Base-by-base conservation (phyloP, 441 rosid genomes). In the Gossypium schwendimanii region DNA sequence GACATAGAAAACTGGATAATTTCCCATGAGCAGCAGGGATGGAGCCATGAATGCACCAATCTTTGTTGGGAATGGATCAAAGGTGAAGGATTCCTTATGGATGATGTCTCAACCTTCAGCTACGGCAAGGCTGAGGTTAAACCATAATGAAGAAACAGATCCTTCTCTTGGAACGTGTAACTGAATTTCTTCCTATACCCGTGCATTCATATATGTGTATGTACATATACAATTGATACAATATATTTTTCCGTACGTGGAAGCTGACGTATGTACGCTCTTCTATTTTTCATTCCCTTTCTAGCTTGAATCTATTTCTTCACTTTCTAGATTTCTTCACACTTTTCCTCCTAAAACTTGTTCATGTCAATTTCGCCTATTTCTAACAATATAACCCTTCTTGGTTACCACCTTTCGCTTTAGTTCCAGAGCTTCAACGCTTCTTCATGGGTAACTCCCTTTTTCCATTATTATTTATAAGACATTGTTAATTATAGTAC, bases 1-100 rank as follows among this genome's bases (percentile, higher is more conserved):
- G 69, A 44, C 11, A 63, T 2, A n/a, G 57, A 66, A 66, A 47
- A 66, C 21, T 24, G 23, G 70, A 66, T 24, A 66, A n/a, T 49
- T 53, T 47, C 57, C 69, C 69, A 64, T 41, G 45, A 21, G 33
- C 28, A 12, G 68, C 52, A 63, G n/a, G 18, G 9, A 18, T 18
- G 44, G 15, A 18, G 67, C 49, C 47, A 17, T 62, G 66, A 53
- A 15, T 62, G 24, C 67, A 62, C 49, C 67, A 62, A 36, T 62
- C 67, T n/a, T 28, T 36, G 52, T 17, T 63, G 28, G 50, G 50
- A 18, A 63, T 18, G 20, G 9, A 63, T 63, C 28, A 63, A 33
- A 23, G 10, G 15, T 6, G 6, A 58, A 24, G 36, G 6, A 24
- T 24, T 23, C 39, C 8, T 24, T 5, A 23, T 59, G 14, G 15